phyloP scores from a whole-genome alignment of 148 eudicot species.

The Persicaria tinctoria region DNA sequence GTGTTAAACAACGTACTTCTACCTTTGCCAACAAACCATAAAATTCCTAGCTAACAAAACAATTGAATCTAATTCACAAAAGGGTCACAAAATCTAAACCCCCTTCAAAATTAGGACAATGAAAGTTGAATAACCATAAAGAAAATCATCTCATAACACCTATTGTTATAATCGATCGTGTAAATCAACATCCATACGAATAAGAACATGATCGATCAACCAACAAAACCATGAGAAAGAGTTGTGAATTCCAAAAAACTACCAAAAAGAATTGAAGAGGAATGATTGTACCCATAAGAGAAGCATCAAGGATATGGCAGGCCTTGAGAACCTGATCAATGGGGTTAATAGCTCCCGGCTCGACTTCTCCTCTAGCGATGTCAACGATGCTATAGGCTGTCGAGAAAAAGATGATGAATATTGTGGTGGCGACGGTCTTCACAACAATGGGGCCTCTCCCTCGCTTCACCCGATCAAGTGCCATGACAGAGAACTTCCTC shows the following conservation, averaged over 20 bases:
- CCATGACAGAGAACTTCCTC: constrained; percentile 21
- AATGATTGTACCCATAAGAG: constrained; percentile 29
- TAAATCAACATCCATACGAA: not conserved
- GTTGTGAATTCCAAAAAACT: not conserved
- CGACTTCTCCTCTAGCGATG: constrained; percentile 16
- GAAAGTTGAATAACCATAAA: not conserved
- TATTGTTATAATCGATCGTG: not conserved
- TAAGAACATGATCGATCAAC: not conserved
- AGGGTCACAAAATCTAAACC: not conserved
- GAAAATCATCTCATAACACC: not conserved
- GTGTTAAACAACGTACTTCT: too few relatives aligned
- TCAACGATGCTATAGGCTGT: constrained; percentile 11
- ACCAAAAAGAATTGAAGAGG: not conserved
- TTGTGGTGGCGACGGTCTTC: constrained; percentile 23
- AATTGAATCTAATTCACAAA: not conserved
- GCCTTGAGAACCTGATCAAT: constrained; percentile 30
- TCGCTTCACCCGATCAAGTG: constrained; percentile 29
- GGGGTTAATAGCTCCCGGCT: constrained; percentile 23
- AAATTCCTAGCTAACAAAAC: not conserved
- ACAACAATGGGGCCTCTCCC: constrained; percentile 27
- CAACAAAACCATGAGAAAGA: not conserved
- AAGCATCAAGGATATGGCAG: constrained; percentile 24
- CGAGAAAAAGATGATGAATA: constrained; percentile 19
- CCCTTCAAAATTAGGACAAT: not conserved
- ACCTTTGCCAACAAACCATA: not conserved